Conservation (phyloP, 768 basidiomycete species). For the Suillus subluteus region DNA sequence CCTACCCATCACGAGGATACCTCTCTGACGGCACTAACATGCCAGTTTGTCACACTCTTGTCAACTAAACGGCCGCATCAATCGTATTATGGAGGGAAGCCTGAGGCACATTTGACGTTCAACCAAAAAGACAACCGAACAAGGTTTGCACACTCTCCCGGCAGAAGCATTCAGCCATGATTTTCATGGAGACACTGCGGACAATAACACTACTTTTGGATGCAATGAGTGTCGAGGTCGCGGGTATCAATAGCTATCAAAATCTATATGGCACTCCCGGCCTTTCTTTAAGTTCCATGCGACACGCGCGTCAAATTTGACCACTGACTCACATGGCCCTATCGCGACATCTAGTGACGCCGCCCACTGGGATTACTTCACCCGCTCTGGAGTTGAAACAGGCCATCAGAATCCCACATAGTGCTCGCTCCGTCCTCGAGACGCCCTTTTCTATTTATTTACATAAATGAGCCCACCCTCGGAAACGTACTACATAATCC, state of each 20-base stretch:
- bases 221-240: conserved; percentile 3
- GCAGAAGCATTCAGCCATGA: conserved; percentile 18
- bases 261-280: not conserved
- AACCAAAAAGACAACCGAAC: conserved; percentile 15
- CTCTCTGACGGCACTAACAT: not conserved
- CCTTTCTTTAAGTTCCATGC: not conserved
- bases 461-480: conserved; percentile 4
- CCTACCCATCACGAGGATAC: conserved; percentile 2
- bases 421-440: not conserved
- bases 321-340: conserved; percentile 6
- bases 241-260: conserved; percentile 4
- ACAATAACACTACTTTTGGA: conserved; percentile 12
- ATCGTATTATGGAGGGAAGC: not conserved
- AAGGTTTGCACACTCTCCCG: conserved; percentile 18
- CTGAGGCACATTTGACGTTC: conserved; percentile 3
- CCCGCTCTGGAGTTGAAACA: not conserved
- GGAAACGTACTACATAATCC: conserved; percentile 12
- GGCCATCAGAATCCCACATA: not conserved
- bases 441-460: not conserved
- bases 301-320: conserved; percentile 6
- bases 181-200: conserved; percentile 24
- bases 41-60: not conserved
- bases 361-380: not conserved
- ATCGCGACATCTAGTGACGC: not conserved
- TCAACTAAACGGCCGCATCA: conserved; percentile 5